phyloP scores from a whole-genome alignment of 306 rosid species.

The Prinsepia uniflora region DNA sequence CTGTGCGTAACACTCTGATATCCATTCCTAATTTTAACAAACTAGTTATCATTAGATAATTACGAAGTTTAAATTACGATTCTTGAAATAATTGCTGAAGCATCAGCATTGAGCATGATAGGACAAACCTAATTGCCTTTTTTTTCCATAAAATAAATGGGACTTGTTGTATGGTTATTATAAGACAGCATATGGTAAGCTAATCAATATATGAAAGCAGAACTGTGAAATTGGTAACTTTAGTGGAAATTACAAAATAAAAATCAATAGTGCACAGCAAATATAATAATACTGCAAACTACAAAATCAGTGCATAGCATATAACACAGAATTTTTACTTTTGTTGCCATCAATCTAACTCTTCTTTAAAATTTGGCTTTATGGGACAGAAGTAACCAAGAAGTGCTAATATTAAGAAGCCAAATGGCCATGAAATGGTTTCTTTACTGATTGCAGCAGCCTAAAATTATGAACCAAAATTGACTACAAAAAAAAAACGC shows the following conservation, averaged over 20 bases:
- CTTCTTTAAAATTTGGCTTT: background rate
- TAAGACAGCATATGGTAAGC: background rate
- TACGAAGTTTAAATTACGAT: conserved; percentile 1
- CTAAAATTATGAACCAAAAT: background rate
- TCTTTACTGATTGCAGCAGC: background rate
- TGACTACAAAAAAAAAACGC: background rate
- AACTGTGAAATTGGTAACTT: background rate
- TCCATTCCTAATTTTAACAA: conserved; percentile 66
- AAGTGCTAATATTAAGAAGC: background rate
- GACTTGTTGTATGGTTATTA: background rate
- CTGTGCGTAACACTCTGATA: conserved; percentile 63
- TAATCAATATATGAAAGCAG: background rate
- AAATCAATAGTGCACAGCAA: background rate
- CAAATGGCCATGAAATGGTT: background rate
- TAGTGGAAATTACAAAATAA: background rate
- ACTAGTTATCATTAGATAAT: conserved; percentile 6
- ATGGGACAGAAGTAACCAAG: background rate
- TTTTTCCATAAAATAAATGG: background rate
- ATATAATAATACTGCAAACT: background rate
- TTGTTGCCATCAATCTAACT: background rate
- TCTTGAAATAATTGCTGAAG: conserved; percentile 14
- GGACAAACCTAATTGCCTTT: background rate
- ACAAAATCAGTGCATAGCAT: background rate
- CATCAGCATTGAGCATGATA: background rate
- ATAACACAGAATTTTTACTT: background rate